Base-by-base conservation (phyloP, 805 yeast species). In the Naumovozyma castellii region DNA sequence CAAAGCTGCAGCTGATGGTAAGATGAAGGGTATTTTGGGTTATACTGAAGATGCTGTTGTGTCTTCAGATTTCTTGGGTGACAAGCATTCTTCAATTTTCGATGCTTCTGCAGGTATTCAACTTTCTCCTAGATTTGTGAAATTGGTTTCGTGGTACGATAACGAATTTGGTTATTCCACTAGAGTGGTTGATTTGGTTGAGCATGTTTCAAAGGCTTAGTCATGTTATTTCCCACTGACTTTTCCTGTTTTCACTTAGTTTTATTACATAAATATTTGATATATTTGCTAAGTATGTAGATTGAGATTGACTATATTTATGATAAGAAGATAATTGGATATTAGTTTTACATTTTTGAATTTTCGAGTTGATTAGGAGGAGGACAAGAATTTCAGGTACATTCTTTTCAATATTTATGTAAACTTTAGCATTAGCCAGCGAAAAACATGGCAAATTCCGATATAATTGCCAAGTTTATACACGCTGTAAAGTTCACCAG, bases 151-250 rank as follows among this genome's bases (percentile, higher is more conserved):
- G 43, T 78, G 83, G 84, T 78, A 77, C 71, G 84, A 78, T 66
- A 78, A 78, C 68, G 84, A 78, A 69, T 77, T 62, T 69, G 84
- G 84, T 67, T 78, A 78, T 76, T 75, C 81, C 54, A 73, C 80
- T 70, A 76, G 84, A 74, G 84, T 78, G 51, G 81, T 77, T 54
- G 84, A 78, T 67, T 73, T 78, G 64, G 72, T 77, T 56, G 71
- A 75, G 66, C 76, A 72, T 70, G 75, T 76, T 61, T 78, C 80
- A 54, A 64, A 64, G 34, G 52, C 50, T 46, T 50, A 50, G 45
- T 44, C 25, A 13, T 9, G 32, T 8, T 29, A 6, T 6, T 22
- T 10, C 27, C 9, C 9, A 22, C 27, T 6, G 6, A 10, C 10
- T 6, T 22, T 22, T 22, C 27, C 27, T 22, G 10, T 22, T 22